Base-by-base conservation (phyloP, 176 grass and related monocot genomes). In the Ampelocalamus luodianensis region DNA sequence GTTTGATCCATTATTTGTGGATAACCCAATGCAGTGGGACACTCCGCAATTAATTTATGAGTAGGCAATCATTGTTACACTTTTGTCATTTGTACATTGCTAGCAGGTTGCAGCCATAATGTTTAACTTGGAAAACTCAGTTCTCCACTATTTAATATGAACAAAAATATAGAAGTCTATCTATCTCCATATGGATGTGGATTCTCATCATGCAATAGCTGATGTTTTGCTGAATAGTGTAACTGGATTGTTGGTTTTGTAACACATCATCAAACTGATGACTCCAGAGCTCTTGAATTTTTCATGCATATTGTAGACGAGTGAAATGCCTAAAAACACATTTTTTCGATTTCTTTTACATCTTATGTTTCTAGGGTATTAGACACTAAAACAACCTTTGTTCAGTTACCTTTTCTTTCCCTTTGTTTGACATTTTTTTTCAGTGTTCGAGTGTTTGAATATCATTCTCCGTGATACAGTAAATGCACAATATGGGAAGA, bases 401-500 rank as follows among this genome's bases (percentile, higher is more conserved):
- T 45, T 46, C 3, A 3, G 15, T 83, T 73, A n/a, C 38, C 10
- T 58, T 68, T 27, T 26, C 14, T 76, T 65, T 4, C 8, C 55
- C 42, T 37, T 67, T 54, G 10, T 69, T 81, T 58, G 2, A 11
- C 38, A 11, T 44, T 18, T 78, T 40, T 66, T 14, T 53, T 39
- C 20, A 42, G 58, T 6, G 8, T 77, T 55, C 4, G 11, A 40
- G 9, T 85, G 72, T 68, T 77, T 32, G 68, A 54, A 10, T 87
- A 32, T 75, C 46, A 65, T 49, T 72, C 6, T 72, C 60, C n/a
- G 39, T 72, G 56, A 29, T 42, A 80, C 53, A 80, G 8, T 66
- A 76, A 72, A 16, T 60, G 38, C 12, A 50, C 40, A 40, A 12
- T 60, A 60, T 58, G 51, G 38, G 17, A 48, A 85, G 43, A 72